Conservation (phyloP, 805 yeast species). For the Wickerhamomyces pijperi region DNA sequence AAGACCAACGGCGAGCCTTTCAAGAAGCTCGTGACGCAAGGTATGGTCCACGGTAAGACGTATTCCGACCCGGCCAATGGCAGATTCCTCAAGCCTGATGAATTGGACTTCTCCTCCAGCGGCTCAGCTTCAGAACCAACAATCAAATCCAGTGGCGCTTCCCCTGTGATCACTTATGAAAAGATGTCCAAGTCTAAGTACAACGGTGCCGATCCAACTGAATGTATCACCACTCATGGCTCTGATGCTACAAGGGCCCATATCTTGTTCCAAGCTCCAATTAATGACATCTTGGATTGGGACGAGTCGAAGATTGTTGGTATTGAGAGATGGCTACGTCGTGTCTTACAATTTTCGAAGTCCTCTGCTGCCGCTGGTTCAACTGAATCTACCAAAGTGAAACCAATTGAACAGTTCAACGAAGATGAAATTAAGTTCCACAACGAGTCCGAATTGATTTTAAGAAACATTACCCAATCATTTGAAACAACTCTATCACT, state of each 20-base stretch:
- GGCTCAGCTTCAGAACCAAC: too few relatives aligned
- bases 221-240: constrained; percentile 67
- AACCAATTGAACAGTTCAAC: constrained; percentile 9
- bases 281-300: constrained; percentile 77
- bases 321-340: constrained; percentile 73
- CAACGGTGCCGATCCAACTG: constrained; percentile 86
- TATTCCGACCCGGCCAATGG: constrained; percentile 62
- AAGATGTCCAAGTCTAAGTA: constrained; percentile 96
- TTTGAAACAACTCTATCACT: constrained; percentile 48
- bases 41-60: constrained; percentile 96
- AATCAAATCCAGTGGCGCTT: constrained; percentile 36
- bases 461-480: constrained; percentile 45
- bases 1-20: constrained; percentile 68
- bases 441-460: constrained; percentile 40
- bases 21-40: constrained; percentile 74
- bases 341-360: constrained; percentile 28
- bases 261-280: constrained; percentile 84
- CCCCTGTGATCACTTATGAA: constrained; percentile 55
- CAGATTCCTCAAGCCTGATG: constrained; percentile 69
- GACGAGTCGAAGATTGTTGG: constrained; percentile 83
- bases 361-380: constrained; percentile 6
- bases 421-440: constrained; percentile 43
- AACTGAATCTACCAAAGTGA: neutral
- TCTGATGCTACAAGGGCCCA: constrained; percentile 95
- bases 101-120: constrained; percentile 39